Conservation (phyloP, 164 flowering plant genomes). For the Umbellularia californica region DNA sequence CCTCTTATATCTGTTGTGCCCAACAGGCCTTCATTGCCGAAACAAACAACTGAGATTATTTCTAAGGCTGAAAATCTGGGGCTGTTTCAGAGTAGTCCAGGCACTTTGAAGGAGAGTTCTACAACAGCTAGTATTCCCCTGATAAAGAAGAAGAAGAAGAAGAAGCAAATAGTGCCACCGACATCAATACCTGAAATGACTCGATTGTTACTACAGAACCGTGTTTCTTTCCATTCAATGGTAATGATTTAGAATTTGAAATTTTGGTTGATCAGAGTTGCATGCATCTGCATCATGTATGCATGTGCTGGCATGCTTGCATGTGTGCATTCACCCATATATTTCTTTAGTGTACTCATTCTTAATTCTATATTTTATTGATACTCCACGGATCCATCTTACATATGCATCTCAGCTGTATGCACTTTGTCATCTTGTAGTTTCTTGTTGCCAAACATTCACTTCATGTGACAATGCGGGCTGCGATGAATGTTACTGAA, state of each 20-base stretch:
- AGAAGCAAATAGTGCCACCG: slow-evolving; percentile 8
- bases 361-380: no score
- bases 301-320: no score
- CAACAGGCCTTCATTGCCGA: slow-evolving; percentile 6
- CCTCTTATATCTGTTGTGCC: slow-evolving; percentile 1
- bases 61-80: slow-evolving; percentile 1
- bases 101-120: slow-evolving; percentile 8
- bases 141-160: slow-evolving; percentile 7
- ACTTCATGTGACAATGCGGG: no score
- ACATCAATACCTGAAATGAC: slow-evolving; percentile 1
- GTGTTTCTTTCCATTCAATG: slow-evolving; percentile 7
- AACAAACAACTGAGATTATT: not conserved
- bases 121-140: slow-evolving; percentile 3
- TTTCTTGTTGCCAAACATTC: no score
- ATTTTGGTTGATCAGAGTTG: slow-evolving; percentile 5
- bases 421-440: no score
- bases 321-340: no score
- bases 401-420: no score
- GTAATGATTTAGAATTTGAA: slow-evolving; percentile 2
- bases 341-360: no score
- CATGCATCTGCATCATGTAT: no score
- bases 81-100: slow-evolving; percentile 1
- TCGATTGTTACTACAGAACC: not conserved
- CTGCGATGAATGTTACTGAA: no score
- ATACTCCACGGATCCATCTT: no score